Evolutionary conservation across 768 basidiomycete genomes (phyloP).

Genomic region (Suillus fuscotomentosus): DNA sequence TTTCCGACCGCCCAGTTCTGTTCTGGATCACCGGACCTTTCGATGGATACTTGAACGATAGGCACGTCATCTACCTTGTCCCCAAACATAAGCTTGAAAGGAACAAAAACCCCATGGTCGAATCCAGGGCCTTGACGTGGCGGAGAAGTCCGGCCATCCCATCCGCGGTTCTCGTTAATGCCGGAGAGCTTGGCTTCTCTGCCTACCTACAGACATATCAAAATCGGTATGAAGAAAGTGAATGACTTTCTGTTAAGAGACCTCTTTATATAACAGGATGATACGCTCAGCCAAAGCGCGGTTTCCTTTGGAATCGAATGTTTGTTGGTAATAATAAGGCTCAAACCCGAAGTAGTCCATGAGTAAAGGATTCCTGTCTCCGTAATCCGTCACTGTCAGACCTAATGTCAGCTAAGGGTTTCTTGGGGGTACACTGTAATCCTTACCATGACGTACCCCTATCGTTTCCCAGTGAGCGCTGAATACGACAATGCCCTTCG

Average conservation of each 20-base stretch:
- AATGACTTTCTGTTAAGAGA: constrained; percentile 14
- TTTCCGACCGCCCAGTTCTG: constrained; percentile 66
- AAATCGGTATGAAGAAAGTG: not conserved
- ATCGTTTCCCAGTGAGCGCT: constrained; percentile 81
- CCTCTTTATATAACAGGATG: constrained; percentile 59
- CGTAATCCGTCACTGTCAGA: constrained; percentile 68
- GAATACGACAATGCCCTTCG: constrained; percentile 78
- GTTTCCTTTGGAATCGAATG: constrained; percentile 70
- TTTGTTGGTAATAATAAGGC: constrained; percentile 53
- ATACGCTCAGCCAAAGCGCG: constrained; percentile 53
- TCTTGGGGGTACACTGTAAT: not conserved
- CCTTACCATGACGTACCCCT: constrained; percentile 54
- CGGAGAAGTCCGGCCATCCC: constrained; percentile 61
- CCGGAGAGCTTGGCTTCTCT: constrained; percentile 48
- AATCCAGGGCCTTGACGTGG: constrained; percentile 51
- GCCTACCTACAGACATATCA: constrained; percentile 41
- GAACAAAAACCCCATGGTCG: constrained; percentile 81
- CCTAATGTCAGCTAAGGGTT: not conserved
- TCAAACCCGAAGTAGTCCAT: constrained; percentile 77
- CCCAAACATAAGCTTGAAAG: constrained; percentile 79
- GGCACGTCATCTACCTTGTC: constrained; percentile 60
- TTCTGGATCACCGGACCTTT: constrained; percentile 55
- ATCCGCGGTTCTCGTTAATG: constrained; percentile 54
- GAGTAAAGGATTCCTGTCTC: constrained; percentile 69
- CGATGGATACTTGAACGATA: constrained; percentile 69